Conservation (phyloP, 768 basidiomycete genomes). For the Hypholoma fasciculare region DNA sequence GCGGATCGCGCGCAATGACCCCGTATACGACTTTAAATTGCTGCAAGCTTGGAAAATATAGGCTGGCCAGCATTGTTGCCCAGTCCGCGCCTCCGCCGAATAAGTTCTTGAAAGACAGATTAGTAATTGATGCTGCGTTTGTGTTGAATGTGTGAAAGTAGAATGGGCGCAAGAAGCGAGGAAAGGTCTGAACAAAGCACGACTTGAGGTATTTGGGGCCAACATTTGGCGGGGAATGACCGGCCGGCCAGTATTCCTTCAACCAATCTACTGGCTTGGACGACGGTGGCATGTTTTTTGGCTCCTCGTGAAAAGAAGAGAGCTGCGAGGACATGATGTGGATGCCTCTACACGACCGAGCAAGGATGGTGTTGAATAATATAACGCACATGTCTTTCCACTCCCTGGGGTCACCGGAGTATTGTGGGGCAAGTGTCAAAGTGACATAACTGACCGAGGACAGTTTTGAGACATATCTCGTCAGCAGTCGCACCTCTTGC, state of each 20-base stretch:
- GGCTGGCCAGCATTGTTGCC: slow-evolving; percentile 12
- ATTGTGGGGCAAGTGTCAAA: slow-evolving; percentile 8
- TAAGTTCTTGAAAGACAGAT: slow-evolving; percentile 17
- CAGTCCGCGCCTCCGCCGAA: slow-evolving; percentile 19
- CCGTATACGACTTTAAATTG: slow-evolving; percentile 12
- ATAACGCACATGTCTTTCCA: slow-evolving; percentile 7
- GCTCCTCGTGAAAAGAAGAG: slow-evolving; percentile 11
- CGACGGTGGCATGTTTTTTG: slow-evolving; percentile 7
- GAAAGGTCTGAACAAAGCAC: slow-evolving; percentile 15
- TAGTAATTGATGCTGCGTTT: slow-evolving; percentile 10
- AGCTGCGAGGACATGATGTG: slow-evolving; percentile 11
- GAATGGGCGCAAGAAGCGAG: slow-evolving; percentile 19
- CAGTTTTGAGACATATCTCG: slow-evolving; percentile 11
- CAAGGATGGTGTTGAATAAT: slow-evolving; percentile 10
- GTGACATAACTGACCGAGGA: slow-evolving; percentile 9
- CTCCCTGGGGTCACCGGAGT: neutral
- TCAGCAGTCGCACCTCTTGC: slow-evolving; percentile 12
- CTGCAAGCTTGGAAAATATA: slow-evolving; percentile 11
- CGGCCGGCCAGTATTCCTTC: slow-evolving; percentile 13
- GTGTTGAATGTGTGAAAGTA: slow-evolving; percentile 14
- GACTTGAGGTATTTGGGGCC: slow-evolving; percentile 2
- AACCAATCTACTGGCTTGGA: slow-evolving; percentile 12
- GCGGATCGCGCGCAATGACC: slow-evolving; percentile 14
- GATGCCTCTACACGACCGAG: slow-evolving; percentile 11
- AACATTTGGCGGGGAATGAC: neutral